Evolutionary conservation across 2,329 filamentous ascomycete genomes (phyloP).

Genomic region (Monosporascus sp.): DNA sequence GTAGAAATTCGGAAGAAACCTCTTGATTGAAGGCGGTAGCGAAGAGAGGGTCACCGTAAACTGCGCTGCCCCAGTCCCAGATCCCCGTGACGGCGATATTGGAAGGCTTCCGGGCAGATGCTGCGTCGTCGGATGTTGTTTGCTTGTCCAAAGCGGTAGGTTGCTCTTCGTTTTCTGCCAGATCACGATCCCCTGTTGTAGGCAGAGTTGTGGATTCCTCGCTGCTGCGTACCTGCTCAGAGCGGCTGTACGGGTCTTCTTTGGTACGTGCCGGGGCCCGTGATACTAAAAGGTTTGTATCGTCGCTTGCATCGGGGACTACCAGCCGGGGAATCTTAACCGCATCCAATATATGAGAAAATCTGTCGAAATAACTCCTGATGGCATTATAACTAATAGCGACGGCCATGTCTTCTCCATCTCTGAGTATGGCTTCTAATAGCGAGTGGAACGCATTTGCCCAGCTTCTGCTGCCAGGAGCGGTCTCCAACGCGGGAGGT

Average conservation of each 20-base stretch:
- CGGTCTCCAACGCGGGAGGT: slow-evolving; percentile 2
- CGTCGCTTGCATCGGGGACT: slow-evolving; percentile 46
- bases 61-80: slow-evolving; percentile 52
- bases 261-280: slow-evolving; percentile 3
- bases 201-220: neutral
- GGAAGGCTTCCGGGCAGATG: neutral
- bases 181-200: slow-evolving; percentile 5
- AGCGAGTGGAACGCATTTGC: slow-evolving; percentile 50
- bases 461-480: slow-evolving; percentile 39
- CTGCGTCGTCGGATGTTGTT: slow-evolving; percentile 2
- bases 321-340: slow-evolving; percentile 48
- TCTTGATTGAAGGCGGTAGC: slow-evolving; percentile 41
- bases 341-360: slow-evolving; percentile 44
- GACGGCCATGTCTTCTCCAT: slow-evolving; percentile 55
- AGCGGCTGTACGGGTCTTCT: neutral
- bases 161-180: slow-evolving; percentile 1
- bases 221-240: no score
- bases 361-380: slow-evolving; percentile 44
- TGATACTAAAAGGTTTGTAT: slow-evolving; percentile 43
- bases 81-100: slow-evolving; percentile 41
- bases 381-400: slow-evolving; percentile 52
- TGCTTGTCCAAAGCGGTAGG: neutral
- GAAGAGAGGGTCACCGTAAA: slow-evolving; percentile 57
- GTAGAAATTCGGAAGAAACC: slow-evolving; percentile 38
- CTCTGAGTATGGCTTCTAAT: slow-evolving; percentile 50